These are phyloP conservation scores for Arxiozyma heterogenica DNA, from an alignment of 1,139 yeast genomes.

Conservation along the genomic window DNA sequence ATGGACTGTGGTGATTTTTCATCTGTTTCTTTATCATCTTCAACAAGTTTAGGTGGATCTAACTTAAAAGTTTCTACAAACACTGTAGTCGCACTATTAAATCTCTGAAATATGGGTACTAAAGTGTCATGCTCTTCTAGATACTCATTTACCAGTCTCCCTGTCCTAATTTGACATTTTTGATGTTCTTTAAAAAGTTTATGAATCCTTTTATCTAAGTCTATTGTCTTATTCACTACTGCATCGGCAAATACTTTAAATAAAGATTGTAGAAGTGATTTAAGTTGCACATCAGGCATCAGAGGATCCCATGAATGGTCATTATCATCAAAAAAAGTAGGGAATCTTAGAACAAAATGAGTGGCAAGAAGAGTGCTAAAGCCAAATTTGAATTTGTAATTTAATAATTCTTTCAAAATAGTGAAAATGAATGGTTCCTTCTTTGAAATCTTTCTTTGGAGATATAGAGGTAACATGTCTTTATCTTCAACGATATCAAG, in stretches of 20 bases:
- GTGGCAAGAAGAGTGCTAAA: slow-evolving; percentile 40
- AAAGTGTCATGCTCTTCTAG: slow-evolving; percentile 37
- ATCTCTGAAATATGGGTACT: slow-evolving; percentile 36
- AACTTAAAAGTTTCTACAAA: slow-evolving; percentile 39
- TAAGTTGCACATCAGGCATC: slow-evolving; percentile 17
- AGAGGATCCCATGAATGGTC: slow-evolving; percentile 17
- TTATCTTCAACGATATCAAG: slow-evolving; percentile 33
- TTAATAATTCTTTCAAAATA: slow-evolving; percentile 47
- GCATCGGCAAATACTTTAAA: slow-evolving; percentile 43
- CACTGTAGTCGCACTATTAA: slow-evolving; percentile 37
- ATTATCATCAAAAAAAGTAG: slow-evolving; percentile 26
- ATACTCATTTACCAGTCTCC: slow-evolving; percentile 49
- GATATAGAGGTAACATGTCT: slow-evolving; percentile 35
- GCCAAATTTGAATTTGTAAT: slow-evolving; percentile 43
- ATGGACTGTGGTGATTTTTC: slow-evolving; percentile 13
- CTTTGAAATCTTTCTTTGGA: slow-evolving; percentile 28
- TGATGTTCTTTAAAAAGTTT: slow-evolving; percentile 37
- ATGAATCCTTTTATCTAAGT: slow-evolving; percentile 32
- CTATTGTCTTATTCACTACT: slow-evolving; percentile 34
- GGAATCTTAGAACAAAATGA: slow-evolving; percentile 45
- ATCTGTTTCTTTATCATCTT: slow-evolving; percentile 19
- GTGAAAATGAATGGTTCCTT: slow-evolving; percentile 39
- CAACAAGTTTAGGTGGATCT: slow-evolving; percentile 27
- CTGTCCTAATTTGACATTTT: slow-evolving; percentile 56
- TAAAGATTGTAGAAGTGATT: slow-evolving; percentile 30